A percentile compares a stretch with the other conserved stretches of the same genome.
Conservation (phyloP, 2,329 filamentous ascomycete genomes). For the Epichloe festucae region DNA sequence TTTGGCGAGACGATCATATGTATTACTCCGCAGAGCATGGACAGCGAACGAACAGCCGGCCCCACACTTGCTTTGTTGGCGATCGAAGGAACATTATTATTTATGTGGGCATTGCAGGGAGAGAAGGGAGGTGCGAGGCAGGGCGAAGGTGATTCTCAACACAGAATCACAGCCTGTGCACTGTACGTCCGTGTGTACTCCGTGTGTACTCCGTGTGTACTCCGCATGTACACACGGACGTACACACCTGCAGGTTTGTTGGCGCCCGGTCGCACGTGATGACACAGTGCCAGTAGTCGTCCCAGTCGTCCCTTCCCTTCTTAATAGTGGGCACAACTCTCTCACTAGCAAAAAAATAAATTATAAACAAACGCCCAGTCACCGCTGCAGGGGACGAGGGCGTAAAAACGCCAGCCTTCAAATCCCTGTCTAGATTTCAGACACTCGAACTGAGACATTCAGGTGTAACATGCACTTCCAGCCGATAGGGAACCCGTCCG, state of each 20-base stretch:
- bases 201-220: too few relatives aligned
- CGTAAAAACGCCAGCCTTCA: slow-evolving; percentile 28
- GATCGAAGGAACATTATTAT: neutral
- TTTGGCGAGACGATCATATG: too few relatives aligned
- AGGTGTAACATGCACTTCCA: slow-evolving; percentile 21
- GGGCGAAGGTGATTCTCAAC: neutral
- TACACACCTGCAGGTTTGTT: neutral
- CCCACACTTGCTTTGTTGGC: too few relatives aligned
- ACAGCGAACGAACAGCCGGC: too few relatives aligned
- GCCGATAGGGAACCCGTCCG: slow-evolving; percentile 16
- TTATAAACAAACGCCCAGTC: neutral
- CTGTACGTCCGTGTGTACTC: neutral
- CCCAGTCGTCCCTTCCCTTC: neutral
- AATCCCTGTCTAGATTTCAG: neutral
- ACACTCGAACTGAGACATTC: neutral
- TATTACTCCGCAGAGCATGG: too few relatives aligned
- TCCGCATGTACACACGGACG: too few relatives aligned
- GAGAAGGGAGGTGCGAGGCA: neutral
- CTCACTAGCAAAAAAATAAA: neutral
- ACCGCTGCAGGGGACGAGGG: neutral
- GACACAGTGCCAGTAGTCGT: neutral
- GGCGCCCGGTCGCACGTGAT: neutral
- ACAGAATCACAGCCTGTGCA: neutral
- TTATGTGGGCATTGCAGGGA: neutral
- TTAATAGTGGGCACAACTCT: neutral